These are phyloP conservation scores for Phanerodontia chrysosporium DNA, from an alignment of 768 basidiomycete species.

Conservation along the genomic window DNA sequence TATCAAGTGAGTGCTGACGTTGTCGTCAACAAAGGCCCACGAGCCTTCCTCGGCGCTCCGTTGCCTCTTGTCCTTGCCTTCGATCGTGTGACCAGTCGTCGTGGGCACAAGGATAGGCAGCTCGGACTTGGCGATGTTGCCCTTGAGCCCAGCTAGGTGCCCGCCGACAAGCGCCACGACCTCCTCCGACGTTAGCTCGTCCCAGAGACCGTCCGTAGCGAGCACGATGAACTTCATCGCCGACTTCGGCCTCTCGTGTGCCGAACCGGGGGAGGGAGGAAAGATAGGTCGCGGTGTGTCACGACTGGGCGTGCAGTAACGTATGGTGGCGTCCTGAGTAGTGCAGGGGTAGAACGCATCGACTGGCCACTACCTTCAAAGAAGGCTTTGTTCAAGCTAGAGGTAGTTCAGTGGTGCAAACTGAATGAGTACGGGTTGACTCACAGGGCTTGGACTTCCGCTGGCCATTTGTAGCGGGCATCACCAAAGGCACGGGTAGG, in stretches of 20 bases:
- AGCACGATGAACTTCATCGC: constrained; percentile 76
- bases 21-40: constrained; percentile 80
- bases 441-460: constrained; percentile 67
- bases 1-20: constrained; percentile 78
- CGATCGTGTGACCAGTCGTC: constrained; percentile 48
- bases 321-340: constrained; percentile 88
- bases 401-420: too few relatives aligned
- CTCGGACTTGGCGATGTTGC: constrained; percentile 53
- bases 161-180: constrained; percentile 85
- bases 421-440: constrained; percentile 18
- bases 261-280: constrained; percentile 50
- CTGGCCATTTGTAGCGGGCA: constrained; percentile 85
- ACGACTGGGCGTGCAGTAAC: constrained; percentile 83
- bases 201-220: constrained; percentile 74
- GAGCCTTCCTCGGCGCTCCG: constrained; percentile 36
- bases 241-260: constrained; percentile 24
- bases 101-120: constrained; percentile 56
- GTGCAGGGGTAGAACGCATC: constrained; percentile 54
- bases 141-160: constrained; percentile 68
- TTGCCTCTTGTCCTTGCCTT: constrained; percentile 53
- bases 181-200: constrained; percentile 65
- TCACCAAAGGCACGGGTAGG: constrained; percentile 87
- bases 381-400: constrained; percentile 61
- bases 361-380: constrained; percentile 56
- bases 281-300: constrained; percentile 65